Conservation (phyloP, 768 basidiomycete species). For the Mycena belliarum region DNA sequence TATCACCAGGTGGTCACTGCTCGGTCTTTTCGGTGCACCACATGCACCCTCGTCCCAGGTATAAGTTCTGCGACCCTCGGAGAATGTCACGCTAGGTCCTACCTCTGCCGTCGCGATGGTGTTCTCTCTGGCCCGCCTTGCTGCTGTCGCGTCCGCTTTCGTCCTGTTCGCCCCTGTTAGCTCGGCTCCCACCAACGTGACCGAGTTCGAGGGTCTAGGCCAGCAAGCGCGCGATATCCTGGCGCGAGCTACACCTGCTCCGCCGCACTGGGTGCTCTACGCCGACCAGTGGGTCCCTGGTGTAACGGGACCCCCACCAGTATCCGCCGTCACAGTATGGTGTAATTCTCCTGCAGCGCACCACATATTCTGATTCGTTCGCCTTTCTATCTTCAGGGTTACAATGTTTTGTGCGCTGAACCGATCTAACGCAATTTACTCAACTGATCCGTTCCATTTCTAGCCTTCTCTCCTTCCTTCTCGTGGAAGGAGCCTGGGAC, state of each 20-base stretch:
- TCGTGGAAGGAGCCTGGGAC: slow-evolving; percentile 57
- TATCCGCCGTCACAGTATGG: slow-evolving; percentile 43
- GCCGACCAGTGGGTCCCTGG: slow-evolving; percentile 45
- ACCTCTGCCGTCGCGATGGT: slow-evolving; percentile 5
- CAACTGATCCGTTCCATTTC: neutral
- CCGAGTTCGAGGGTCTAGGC: slow-evolving; percentile 26
- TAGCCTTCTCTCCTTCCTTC: slow-evolving; percentile 55
- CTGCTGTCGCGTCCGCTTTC: slow-evolving; percentile 8
- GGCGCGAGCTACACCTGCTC: slow-evolving; percentile 40
- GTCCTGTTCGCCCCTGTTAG: neutral
- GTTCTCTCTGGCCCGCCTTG: slow-evolving; percentile 5
- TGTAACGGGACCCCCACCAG: slow-evolving; percentile 47
- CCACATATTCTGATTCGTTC: neutral
- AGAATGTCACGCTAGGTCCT: neutral
- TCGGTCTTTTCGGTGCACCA: neutral
- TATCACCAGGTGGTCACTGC: neutral
- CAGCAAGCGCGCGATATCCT: slow-evolving; percentile 33
- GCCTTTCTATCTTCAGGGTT: slow-evolving; percentile 42
- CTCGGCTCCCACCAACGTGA: neutral
- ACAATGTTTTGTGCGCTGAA: slow-evolving; percentile 51
- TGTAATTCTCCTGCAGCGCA: neutral
- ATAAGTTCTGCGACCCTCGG: neutral
- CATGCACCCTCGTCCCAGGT: neutral
- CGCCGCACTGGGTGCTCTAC: slow-evolving; percentile 55
- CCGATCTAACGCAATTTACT: neutral